phyloP scores from a whole-genome alignment of 2,329 filamentous ascomycete genomes.

The Penicillium sp. region DNA sequence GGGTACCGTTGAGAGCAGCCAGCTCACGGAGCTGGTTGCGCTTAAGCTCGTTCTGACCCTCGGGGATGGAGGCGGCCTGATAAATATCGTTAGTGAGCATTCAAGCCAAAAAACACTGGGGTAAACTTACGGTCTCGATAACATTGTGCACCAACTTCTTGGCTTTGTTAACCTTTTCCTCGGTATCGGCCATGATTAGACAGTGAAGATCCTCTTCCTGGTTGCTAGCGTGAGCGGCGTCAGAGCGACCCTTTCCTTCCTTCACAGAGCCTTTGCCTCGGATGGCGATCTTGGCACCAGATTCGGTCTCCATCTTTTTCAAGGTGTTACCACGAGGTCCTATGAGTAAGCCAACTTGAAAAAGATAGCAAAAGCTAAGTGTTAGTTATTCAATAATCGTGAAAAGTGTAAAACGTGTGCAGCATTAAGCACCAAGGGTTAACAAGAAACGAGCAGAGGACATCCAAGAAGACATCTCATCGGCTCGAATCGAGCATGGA shows the following conservation, averaged over 20 bases:
- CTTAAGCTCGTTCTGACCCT: slow-evolving; percentile 98
- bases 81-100: slow-evolving; percentile 25
- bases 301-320: slow-evolving; percentile 99
- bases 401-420: slow-evolving; percentile 27
- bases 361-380: slow-evolving; percentile 66
- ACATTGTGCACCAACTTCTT: slow-evolving; percentile 98
- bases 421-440: slow-evolving; percentile 36
- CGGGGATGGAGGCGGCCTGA: slow-evolving; percentile 93
- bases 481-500: slow-evolving; percentile 42
- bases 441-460: slow-evolving; percentile 41
- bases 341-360: slow-evolving; percentile 99
- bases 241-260: slow-evolving; percentile 97
- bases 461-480: slow-evolving; percentile 32
- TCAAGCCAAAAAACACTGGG: background rate
- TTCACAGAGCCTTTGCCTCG: slow-evolving; percentile 99
- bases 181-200: slow-evolving; percentile 98
- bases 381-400: slow-evolving; percentile 65
- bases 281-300: slow-evolving; percentile 96
- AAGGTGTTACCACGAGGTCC: slow-evolving; percentile 99
- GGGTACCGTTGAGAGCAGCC: slow-evolving; percentile 94
- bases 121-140: slow-evolving; percentile 83
- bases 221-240: slow-evolving; percentile 98
- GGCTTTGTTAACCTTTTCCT: slow-evolving; percentile 99
- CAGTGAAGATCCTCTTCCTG: slow-evolving; percentile 99
- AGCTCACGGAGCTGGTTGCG: slow-evolving; percentile 97